Base-by-base conservation (phyloP, 225 moss, liverwort and hornwort genomes). In the Marchantia polymorpha region DNA sequence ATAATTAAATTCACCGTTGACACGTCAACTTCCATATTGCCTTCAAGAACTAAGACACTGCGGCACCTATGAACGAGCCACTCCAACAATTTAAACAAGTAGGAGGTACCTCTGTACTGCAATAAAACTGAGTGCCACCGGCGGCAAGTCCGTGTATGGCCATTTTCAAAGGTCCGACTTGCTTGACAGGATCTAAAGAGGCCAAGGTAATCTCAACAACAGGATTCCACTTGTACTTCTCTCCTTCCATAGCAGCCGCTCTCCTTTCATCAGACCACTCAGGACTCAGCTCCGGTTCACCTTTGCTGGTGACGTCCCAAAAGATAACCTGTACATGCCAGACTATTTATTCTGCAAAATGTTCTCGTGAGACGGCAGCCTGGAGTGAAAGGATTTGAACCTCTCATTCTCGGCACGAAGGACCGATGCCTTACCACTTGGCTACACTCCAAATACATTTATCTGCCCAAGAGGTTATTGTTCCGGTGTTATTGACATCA, bases 241-340 rank as follows among this genome's bases (percentile, higher is more conserved):
- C 84, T 74, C 89, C 81, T 82, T 93, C 80, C 64, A 78, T 80
- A 49, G 94, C 93, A 16, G 91, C 91, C 39, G 83, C 87, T 68
- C 83, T 93, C 66, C 91, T 88, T 75, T 97, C 96, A 81, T 97
- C 93, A 3, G 93, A 88, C 94, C 94, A 94, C 69, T 84, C 76
- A 78, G 84, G 54, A 58, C 90, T 84, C 39, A 93, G 78, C 26
- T 84, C 64, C 23, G 91, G 92, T 68, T 85, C 83, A 0, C 79
- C 85, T 52, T 74, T 81, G 76, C 89, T 88, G 70, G 90, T 92
- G 23, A 92, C 89, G 73, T 97, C 91, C 96, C 96, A 97, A 80
- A 97, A 93, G 31, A 92, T 94, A 52, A 97, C 88, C 96, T 94
- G 77, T 27, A 83, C 53, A 69, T 19, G 69, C 46, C 69, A 48